Conservation (phyloP, 257 asterid genomes). For the Jacaranda copaia region DNA sequence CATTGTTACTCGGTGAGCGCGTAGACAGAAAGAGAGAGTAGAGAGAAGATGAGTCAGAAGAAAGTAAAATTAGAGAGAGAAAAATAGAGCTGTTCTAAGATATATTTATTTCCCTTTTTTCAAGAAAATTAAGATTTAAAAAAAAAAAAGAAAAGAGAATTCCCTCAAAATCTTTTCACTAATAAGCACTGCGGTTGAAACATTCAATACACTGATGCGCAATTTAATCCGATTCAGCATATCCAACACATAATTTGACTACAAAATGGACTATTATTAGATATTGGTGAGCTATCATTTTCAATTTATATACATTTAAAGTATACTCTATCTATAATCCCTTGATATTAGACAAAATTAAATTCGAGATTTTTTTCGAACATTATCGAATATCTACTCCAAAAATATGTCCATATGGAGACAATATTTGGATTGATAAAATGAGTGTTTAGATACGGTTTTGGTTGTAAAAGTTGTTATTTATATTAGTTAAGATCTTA, state of each 20-base stretch:
- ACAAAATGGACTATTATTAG: slow-evolving; percentile 16
- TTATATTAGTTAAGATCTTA: too few species aligned
- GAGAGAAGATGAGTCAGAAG: slow-evolving; percentile 30
- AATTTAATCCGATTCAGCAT: slow-evolving; percentile 19
- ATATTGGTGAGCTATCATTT: slow-evolving; percentile 35
- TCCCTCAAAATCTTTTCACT: background rate
- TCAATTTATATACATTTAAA: slow-evolving; percentile 11
- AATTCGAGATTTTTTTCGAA: too few species aligned
- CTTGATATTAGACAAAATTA: too few species aligned
- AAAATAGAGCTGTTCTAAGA: background rate
- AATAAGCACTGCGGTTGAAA: slow-evolving; percentile 10
- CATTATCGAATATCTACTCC: too few species aligned
- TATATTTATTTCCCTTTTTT: slow-evolving; percentile 36
- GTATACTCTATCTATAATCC: background rate
- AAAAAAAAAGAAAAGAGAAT: background rate
- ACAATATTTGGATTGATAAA: too few species aligned
- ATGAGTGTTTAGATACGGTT: too few species aligned
- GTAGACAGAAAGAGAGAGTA: slow-evolving; percentile 40
- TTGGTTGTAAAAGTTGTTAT: too few species aligned
- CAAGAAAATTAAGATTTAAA: background rate
- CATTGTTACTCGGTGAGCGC: slow-evolving; percentile 50
- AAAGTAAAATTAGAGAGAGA: slow-evolving; percentile 15
- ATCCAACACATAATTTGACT: slow-evolving; percentile 4
- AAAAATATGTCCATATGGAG: too few species aligned
- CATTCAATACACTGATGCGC: slow-evolving; percentile 6